Conservation (phyloP, 2,329 filamentous ascomycete genomes). For the Nothopassalora personata region DNA sequence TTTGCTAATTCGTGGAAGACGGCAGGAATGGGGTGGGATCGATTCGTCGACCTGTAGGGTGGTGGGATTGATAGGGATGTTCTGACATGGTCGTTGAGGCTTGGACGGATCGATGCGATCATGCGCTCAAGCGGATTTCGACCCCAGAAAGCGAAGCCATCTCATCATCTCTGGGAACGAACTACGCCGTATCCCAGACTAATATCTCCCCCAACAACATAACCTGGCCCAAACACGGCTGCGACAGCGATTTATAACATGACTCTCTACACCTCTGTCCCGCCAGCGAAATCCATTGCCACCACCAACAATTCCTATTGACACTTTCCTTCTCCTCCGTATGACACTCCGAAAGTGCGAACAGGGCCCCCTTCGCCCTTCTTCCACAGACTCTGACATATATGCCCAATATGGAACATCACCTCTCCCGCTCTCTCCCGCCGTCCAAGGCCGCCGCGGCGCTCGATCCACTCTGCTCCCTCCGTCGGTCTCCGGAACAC, state of each 20-base stretch:
- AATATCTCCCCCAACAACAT: background rate
- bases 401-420: background rate
- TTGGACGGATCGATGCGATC: too few relatives aligned
- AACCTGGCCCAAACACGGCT: background rate
- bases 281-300: background rate
- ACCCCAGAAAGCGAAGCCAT: background rate
- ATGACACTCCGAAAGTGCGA: background rate
- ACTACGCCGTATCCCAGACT: background rate
- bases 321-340: background rate
- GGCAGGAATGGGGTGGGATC: too few relatives aligned
- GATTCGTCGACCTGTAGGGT: too few relatives aligned
- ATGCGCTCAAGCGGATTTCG: too few relatives aligned
- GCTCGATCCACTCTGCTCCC: slow-evolving; percentile 1
- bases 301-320: background rate
- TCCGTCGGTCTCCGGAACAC: slow-evolving; percentile 2
- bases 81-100: too few relatives aligned
- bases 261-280: background rate
- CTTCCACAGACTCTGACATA: background rate
- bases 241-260: background rate
- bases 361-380: background rate
- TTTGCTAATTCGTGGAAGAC: too few relatives aligned
- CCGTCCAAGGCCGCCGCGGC: too few relatives aligned
- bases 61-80: too few relatives aligned
- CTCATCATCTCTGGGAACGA: background rate
- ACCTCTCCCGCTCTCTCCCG: background rate